Conservation (phyloP, 192 early-diverging fungal species). For the Rhizoclosmatium globosum region DNA sequence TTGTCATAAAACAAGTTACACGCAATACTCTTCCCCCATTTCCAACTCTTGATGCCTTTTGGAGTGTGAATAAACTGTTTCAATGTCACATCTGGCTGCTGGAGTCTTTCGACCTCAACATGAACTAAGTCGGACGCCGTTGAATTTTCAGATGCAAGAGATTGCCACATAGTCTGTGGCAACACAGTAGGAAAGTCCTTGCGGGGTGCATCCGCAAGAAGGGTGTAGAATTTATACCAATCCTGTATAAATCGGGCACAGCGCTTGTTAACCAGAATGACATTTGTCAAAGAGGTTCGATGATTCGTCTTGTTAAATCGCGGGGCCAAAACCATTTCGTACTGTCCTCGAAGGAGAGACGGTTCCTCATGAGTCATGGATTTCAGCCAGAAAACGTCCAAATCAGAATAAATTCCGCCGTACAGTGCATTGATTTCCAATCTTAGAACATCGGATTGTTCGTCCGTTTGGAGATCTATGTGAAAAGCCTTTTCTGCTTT, state of each 20-base stretch:
- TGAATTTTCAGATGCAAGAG: not conserved
- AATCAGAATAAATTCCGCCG: slow-evolving; percentile 67
- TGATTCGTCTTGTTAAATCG: not conserved
- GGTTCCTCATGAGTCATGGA: slow-evolving; percentile 39
- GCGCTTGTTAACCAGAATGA: slow-evolving; percentile 54
- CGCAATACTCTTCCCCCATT: not conserved
- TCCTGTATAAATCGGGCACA: slow-evolving; percentile 54
- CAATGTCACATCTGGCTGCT: not conserved
- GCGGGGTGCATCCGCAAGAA: not conserved
- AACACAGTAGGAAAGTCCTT: not conserved
- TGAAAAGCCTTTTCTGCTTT: not conserved
- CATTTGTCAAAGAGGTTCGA: slow-evolving; percentile 49
- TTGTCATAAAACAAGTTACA: not conserved
- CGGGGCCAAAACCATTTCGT: not conserved
- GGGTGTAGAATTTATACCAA: slow-evolving; percentile 39
- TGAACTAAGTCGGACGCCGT: not conserved
- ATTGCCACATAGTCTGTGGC: not conserved
- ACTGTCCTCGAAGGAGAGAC: not conserved
- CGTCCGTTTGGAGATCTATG: slow-evolving; percentile 5
- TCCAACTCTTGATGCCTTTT: not conserved
- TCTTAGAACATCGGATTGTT: slow-evolving; percentile 58
- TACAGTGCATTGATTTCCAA: slow-evolving; percentile 46
- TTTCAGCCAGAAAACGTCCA: slow-evolving; percentile 58
- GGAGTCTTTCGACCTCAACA: not conserved
- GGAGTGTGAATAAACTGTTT: not conserved